These are phyloP conservation scores for Endotrypanum monterogeii DNA, from an alignment of 208 protist species.

Conservation along the genomic window DNA sequence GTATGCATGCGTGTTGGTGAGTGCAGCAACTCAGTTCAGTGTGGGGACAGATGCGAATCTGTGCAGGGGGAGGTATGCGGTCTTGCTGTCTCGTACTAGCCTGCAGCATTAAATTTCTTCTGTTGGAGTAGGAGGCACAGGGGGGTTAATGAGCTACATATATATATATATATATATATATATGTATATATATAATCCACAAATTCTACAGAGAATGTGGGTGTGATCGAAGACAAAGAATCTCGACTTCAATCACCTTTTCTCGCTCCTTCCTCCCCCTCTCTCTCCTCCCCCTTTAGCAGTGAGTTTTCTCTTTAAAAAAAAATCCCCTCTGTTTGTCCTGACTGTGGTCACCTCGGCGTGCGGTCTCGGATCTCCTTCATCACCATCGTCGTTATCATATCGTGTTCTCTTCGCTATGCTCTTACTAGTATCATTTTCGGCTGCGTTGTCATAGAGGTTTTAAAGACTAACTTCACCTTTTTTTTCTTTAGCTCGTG, in stretches of 20 bases:
- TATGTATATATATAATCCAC: too few species aligned
- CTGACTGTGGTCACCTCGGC: neutral
- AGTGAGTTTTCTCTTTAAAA: neutral
- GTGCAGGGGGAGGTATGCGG: too few species aligned
- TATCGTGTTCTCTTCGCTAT: neutral
- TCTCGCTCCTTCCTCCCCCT: neutral
- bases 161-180: too few species aligned
- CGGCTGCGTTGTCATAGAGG: conserved; percentile 1
- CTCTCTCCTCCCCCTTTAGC: neutral
- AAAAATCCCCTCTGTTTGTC: neutral
- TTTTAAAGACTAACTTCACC: neutral
- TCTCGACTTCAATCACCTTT: neutral
- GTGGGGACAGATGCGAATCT: neutral
- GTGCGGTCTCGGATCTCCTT: neutral
- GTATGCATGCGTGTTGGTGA: too few species aligned
- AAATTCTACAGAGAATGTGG: neutral
- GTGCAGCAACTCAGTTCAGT: too few species aligned
- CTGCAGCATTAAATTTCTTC: too few species aligned
- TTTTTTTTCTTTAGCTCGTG: too few species aligned
- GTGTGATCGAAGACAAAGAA: neutral
- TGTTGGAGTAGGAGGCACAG: neutral
- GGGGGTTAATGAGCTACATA: too few species aligned
- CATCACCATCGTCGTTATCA: neutral
- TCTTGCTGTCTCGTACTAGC: too few species aligned
- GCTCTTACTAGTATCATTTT: too few species aligned